Evolutionary conservation across 495 filamentous ascomycete genomes (phyloP), one percentile per base, ranked within the genome.

Genomic region (Penicillium diatomitis): DNA sequence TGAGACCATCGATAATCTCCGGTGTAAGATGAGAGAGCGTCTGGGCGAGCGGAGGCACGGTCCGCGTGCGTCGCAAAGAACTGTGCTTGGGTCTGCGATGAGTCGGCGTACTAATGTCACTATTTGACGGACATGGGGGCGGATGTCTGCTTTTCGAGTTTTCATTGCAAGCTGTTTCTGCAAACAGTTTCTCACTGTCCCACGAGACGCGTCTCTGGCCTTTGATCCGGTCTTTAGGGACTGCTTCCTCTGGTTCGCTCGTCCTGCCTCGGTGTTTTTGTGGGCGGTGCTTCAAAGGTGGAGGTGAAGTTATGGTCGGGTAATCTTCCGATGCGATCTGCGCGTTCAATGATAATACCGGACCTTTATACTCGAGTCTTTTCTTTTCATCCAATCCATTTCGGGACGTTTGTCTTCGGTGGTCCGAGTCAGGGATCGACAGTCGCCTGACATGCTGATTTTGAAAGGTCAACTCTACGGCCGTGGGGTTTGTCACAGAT

Each of bases 151-250:
- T 46, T 35, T 47, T 40, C 4, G 41, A 35, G 6, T 32, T 49
- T 32, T 60, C 55, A 6, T 32, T 40, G 29, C 50, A 8, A 11
- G 51, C 56, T 8, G 57, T 41, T 6, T 70, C 58, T 48, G 67
- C 66, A 32, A 70, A 46, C 5, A 67, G 28, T 32, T 72, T 73
- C 28, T 70, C 61, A 7, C 66, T 69, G 43, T 74, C 69, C 69
- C 69, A 74, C 6, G 71, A 73, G 5, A 74, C 71, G 7, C 71
- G 64, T 10, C 69, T 54, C 31, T 66, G 60, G 33, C 57, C 64
- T 42, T 70, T 73, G 2, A 50, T 43, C n/a, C 54, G 46, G 35
- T 65, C 55, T 40, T 58, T 62, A 4, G 44, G 8, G 2, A 47
- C 44, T 32, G 43, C n/a, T n/a, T 41, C 40, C 32, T 65, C 62